phyloP scores from a whole-genome alignment of 1,284 basidiomycete species.

The Ceratobasidium sp. region DNA sequence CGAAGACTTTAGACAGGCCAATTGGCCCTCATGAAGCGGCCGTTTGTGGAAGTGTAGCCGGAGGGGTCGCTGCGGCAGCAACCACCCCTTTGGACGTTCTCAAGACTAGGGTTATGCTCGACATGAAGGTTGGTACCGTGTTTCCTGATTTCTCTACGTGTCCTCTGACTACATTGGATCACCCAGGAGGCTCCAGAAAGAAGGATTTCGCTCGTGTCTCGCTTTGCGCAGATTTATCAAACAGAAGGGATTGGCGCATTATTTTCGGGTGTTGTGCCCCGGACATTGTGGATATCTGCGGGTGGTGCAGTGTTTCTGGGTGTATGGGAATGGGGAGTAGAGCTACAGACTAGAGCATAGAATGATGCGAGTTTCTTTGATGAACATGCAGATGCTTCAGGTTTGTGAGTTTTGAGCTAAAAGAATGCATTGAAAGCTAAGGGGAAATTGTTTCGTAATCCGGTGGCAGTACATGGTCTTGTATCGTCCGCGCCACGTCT shows the following conservation, averaged over 20 bases:
- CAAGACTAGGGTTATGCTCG: constrained; percentile 97
- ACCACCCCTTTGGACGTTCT: constrained; percentile 97
- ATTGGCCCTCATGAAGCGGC: constrained; percentile 87
- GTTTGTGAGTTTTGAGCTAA: too few relatives aligned
- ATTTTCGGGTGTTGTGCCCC: constrained; percentile 87
- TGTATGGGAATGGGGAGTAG: constrained; percentile 80
- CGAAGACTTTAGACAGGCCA: constrained; percentile 55
- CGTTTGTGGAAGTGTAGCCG: constrained; percentile 89
- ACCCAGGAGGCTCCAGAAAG: constrained; percentile 59
- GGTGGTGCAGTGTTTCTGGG: constrained; percentile 98
- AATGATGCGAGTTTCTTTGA: neutral
- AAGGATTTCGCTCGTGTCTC: constrained; percentile 60
- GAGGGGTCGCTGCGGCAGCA: constrained; percentile 85
- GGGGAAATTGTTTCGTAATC: neutral
- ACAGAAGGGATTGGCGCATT: constrained; percentile 79
- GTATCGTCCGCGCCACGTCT: neutral
- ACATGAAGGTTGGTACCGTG: constrained; percentile 66
- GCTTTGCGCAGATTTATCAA: constrained; percentile 70
- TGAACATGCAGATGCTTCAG: too few relatives aligned
- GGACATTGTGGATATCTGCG: constrained; percentile 94
- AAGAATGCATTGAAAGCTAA: too few relatives aligned
- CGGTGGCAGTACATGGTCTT: neutral
- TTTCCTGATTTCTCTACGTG: neutral
- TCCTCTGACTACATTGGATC: neutral
- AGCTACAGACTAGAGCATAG: constrained; percentile 25